Percentiles rank a stretch among this genome's conserved stretches.
phyloP scores from a whole-genome alignment of 2,329 filamentous ascomycete species.

The Aspergillus thermomutatus region DNA sequence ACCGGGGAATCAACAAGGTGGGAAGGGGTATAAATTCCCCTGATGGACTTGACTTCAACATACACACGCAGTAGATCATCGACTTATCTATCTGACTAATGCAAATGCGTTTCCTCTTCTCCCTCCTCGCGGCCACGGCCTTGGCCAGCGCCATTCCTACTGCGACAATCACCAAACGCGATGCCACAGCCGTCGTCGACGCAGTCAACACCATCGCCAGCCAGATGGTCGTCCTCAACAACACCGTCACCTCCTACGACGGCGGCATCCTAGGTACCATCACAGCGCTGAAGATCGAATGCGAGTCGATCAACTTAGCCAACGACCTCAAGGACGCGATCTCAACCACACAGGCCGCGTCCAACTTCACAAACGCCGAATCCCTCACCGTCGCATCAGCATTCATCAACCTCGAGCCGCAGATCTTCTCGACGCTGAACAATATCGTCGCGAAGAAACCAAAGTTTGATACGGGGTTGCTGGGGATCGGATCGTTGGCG shows the following conservation, averaged over 20 bases:
- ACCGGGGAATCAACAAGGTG: not conserved
- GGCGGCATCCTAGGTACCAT: constrained; percentile 13
- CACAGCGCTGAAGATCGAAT: constrained; percentile 16
- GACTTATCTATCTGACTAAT: not conserved
- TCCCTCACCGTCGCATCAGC: constrained; percentile 10
- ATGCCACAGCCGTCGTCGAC: constrained; percentile 11
- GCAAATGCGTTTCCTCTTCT: constrained; percentile 1
- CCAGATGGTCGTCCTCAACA: constrained; percentile 14
- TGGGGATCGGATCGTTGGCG: constrained; percentile 14
- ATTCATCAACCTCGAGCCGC: constrained; percentile 14
- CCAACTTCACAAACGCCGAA: constrained; percentile 16
- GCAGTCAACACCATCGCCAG: constrained; percentile 12
- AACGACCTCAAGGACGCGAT: constrained; percentile 11
- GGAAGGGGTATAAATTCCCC: not conserved
- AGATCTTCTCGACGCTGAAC: constrained; percentile 15
- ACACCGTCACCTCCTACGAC: constrained; percentile 13
- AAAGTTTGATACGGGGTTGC: constrained; percentile 14
- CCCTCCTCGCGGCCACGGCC: constrained; percentile 3
- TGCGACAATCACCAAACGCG: constrained; percentile 7
- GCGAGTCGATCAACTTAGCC: constrained; percentile 7
- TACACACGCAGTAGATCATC: not conserved
- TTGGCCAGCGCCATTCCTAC: constrained; percentile 8
- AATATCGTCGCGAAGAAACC: constrained; percentile 17
- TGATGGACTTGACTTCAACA: not conserved
- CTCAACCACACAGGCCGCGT: constrained; percentile 3